Evolutionary conservation across 805 yeast genomes (phyloP).

Genomic region (Teunomyces stri): DNA sequence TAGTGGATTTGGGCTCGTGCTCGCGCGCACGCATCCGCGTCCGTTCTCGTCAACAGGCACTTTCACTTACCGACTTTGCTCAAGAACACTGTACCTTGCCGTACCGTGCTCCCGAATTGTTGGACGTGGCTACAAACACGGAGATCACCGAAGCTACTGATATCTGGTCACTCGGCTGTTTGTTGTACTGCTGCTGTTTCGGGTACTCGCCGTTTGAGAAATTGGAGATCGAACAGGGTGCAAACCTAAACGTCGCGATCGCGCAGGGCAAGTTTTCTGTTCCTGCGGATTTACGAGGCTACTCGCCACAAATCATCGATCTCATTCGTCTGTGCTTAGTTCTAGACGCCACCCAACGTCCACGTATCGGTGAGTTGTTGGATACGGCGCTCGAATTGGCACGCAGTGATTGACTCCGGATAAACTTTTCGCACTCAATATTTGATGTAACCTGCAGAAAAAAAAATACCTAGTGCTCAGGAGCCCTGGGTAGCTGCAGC

Average conservation of each 20-base stretch:
- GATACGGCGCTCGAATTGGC: constrained; percentile 44
- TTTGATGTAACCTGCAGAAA: background rate
- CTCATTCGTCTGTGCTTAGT: constrained; percentile 61
- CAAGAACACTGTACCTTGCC: constrained; percentile 84
- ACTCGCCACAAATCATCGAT: constrained; percentile 53
- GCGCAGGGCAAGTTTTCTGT: constrained; percentile 60
- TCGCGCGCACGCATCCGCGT: constrained; percentile 56
- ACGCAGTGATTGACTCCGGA: constrained; percentile 6
- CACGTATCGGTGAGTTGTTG: constrained; percentile 59
- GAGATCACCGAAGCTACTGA: constrained; percentile 72
- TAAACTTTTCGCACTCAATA: background rate
- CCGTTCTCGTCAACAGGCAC: constrained; percentile 63
- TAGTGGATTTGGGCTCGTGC: constrained; percentile 84
- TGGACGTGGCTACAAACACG: constrained; percentile 71
- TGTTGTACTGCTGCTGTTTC: constrained; percentile 73
- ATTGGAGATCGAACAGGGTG: constrained; percentile 78
- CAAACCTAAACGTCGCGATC: constrained; percentile 74
- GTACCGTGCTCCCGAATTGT: constrained; percentile 85
- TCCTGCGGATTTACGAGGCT: constrained; percentile 50
- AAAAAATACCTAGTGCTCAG: background rate
- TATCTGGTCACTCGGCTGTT: constrained; percentile 90
- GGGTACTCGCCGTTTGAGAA: constrained; percentile 85
- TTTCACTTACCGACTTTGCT: constrained; percentile 74
- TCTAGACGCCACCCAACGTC: constrained; percentile 61
- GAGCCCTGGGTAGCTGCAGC: background rate